Evolutionary conservation across 306 rosid genomes (phyloP), one percentile per base, ranked within the genome.

Genomic region (Comarum palustre): DNA sequence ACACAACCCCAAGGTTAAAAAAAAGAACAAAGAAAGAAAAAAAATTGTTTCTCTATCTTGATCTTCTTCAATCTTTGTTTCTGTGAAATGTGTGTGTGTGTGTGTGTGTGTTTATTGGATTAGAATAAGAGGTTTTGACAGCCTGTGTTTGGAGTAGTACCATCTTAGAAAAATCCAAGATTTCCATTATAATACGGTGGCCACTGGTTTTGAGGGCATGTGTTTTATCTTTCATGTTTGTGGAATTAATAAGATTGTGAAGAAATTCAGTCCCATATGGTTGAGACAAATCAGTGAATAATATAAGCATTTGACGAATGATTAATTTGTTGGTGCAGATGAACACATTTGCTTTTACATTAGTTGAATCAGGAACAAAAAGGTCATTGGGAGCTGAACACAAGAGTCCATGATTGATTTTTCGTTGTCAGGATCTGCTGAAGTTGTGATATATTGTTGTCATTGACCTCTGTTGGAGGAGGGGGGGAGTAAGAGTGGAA

Each of bases 41-140:
- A 68, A 24, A 2, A 9, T 64, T 52, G 51, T 60, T 69, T 70
- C 14, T 68, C 31, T 15, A 14, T 54, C 17, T 32, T 62, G 27
- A 14, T 34, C 45, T 25, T 58, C 64, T 59, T 59, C 52, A 52
- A 20, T 8, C 10, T 57, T 43, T 71, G 66, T 39, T 65, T 63
- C 20, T 71, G 54, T 17, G 38, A 10, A 51, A 4, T 24, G n/a
- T 71, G 62, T 16, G 20, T 29, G 16, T 25, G 8, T 55, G 34
- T 38, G 41, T 38, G 42, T 38, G 42, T 38, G 1, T 73, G 68
- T 6, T 38, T 38, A 43, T 51, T 51, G 34, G 84, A 88, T 81
- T 88, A 80, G 89, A 85, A 75, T 82, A 80, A 83, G 81, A 57
- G n/a, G 65, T 82, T 79, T 63, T 89, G 92, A 91, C 92, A 89